Evolutionary conservation across 192 early-diverging fungal genomes (phyloP), one percentile per base, ranked within the genome.

Genomic region (Rhizophagus clarus): DNA sequence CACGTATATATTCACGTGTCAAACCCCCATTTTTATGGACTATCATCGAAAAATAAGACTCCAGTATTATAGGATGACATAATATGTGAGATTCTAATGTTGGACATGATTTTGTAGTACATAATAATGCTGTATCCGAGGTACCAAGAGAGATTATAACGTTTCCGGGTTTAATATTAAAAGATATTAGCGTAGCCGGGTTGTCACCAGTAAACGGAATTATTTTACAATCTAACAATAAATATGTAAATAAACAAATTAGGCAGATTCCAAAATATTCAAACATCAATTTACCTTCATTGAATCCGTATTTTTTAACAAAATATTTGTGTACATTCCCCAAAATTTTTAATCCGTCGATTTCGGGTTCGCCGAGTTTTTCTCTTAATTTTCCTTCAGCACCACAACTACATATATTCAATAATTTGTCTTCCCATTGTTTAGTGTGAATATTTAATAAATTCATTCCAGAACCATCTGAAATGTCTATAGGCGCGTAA

Each of bases 11-110:
- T 75, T 95, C 93, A 12, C 94, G 85, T 0, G 92, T 91, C n/a
- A 95, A 79, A n/a, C 92, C 93, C 14, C 95, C 95, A 77, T 96
- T 96, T 82, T 94, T 95, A 86, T 92, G 94, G 79, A 92, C 93
- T 22, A 96, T 83, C 90, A 96, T 92, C 20, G 90, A 92, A 73
- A 96, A 88, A 73, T 88, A 96, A 22, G 83, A 84, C 17, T 81
- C 47, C 1, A 82, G 76, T 20, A 87, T 87, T 0, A 89, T 88
- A 9, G 95, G 95, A 76, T 96, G 94, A 61, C 82, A 83, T 5
- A 85, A 72, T 9, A 83, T 70, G 70, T 84, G 88, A 64, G 69
- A 82, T 69, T 79, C 84, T 15, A 49, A 81, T 28, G 70, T 80
- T 26, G 81, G 78, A 11, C 24, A 80, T 34, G 82, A 86, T 29